These are phyloP conservation scores for Pseudognaphalium luteoalbum DNA, from an alignment of 129 eudicot genomes.

Conservation along the genomic window DNA sequence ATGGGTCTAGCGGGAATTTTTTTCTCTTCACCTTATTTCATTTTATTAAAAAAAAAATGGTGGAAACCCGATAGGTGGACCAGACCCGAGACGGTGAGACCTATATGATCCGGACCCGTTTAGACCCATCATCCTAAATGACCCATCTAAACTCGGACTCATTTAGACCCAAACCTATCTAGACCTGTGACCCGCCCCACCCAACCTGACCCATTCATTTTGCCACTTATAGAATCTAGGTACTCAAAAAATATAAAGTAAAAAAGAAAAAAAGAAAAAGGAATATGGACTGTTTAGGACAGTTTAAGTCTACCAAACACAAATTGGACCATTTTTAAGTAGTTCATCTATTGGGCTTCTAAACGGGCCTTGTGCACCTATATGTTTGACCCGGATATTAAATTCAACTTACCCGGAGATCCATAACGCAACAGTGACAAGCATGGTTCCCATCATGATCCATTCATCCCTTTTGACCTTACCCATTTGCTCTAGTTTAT, in stretches of 20 bases:
- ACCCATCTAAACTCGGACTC: too few relatives aligned
- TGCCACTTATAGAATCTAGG: too few relatives aligned
- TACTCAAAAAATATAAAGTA: neutral
- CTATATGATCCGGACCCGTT: too few relatives aligned
- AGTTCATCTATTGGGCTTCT: neutral
- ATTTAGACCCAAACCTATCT: too few relatives aligned
- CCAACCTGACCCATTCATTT: too few relatives aligned
- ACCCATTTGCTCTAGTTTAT: conserved; percentile 68
- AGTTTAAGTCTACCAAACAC: neutral
- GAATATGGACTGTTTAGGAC: neutral
- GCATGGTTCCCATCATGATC: conserved; percentile 81
- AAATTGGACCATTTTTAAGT: neutral
- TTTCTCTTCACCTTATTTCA: too few relatives aligned
- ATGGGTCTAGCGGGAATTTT: too few relatives aligned
- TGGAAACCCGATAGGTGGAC: too few relatives aligned
- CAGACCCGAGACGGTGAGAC: too few relatives aligned
- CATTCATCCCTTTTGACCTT: conserved; percentile 70
- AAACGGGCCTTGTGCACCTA: neutral
- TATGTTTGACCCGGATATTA: neutral
- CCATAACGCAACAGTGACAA: conserved; percentile 72
- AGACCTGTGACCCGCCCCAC: too few relatives aligned
- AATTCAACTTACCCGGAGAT: conserved; percentile 54
- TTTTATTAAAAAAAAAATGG: too few relatives aligned
- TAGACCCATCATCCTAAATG: too few relatives aligned
- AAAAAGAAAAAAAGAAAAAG: neutral